Conservation (phyloP, 2,329 filamentous ascomycete genomes). For the Aaosphaeria arxii region DNA sequence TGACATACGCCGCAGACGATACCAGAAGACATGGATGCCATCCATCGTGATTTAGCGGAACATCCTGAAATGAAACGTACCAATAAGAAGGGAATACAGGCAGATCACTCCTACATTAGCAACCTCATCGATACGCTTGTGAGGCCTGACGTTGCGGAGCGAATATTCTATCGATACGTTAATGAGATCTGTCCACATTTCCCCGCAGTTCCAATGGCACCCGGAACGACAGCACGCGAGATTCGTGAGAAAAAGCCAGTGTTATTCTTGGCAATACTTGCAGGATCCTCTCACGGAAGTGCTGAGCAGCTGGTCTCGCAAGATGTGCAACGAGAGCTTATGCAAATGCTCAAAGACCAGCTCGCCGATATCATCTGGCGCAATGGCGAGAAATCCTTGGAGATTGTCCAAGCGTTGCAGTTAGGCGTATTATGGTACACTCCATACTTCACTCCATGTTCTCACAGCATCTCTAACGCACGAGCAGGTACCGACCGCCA, state of each 20-base stretch:
- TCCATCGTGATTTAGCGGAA: slow-evolving; percentile 34
- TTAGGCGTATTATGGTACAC: slow-evolving; percentile 75
- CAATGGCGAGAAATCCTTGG: slow-evolving; percentile 75
- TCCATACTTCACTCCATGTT: slow-evolving; percentile 2
- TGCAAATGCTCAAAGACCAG: slow-evolving; percentile 67
- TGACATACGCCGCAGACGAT: slow-evolving; percentile 20
- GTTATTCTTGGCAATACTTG: slow-evolving; percentile 58
- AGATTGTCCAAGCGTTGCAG: slow-evolving; percentile 76
- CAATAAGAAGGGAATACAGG: slow-evolving; percentile 22
- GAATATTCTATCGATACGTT: slow-evolving; percentile 57
- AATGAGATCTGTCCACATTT: slow-evolving; percentile 54
- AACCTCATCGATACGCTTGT: slow-evolving; percentile 47
- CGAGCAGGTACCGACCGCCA: slow-evolving; percentile 70
- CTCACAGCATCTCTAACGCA: not conserved
- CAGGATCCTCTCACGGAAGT: slow-evolving; percentile 50
- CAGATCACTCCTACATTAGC: slow-evolving; percentile 38
- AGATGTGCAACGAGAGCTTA: slow-evolving; percentile 60
- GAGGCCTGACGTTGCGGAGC: slow-evolving; percentile 49
- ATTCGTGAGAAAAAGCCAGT: slow-evolving; percentile 58
- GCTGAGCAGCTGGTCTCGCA: slow-evolving; percentile 43
- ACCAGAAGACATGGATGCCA: slow-evolving; percentile 37
- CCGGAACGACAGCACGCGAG: slow-evolving; percentile 52
- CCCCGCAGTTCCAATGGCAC: slow-evolving; percentile 57
- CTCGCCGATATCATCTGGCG: slow-evolving; percentile 74
- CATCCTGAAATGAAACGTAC: slow-evolving; percentile 32